phyloP scores from a whole-genome alignment of 2,329 filamentous ascomycete species.

The Aureobasidium uvarum region DNA sequence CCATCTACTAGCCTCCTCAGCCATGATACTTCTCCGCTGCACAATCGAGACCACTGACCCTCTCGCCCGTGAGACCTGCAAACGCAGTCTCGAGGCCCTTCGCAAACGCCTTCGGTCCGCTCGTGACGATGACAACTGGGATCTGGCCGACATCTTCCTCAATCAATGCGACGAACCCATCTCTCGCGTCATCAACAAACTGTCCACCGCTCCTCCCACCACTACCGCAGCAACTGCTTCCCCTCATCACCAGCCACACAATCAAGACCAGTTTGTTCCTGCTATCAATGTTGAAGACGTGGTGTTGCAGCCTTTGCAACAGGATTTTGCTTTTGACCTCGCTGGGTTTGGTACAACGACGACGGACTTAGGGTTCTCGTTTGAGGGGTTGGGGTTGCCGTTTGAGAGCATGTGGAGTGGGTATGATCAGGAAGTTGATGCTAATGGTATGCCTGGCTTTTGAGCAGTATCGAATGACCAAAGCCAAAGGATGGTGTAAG shows the following conservation, averaged over 20 bases:
- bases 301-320: conserved; percentile 5
- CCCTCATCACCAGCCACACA: not conserved
- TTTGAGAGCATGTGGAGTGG: conserved; percentile 15
- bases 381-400: conserved; percentile 8
- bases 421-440: not conserved
- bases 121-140: conserved; percentile 14
- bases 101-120: conserved; percentile 15
- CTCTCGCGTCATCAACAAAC: conserved; percentile 11
- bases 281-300: conserved; percentile 11
- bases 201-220: not conserved
- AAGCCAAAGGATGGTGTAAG: no score
- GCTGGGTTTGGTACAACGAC: not conserved
- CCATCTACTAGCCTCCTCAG: conserved; percentile 15
- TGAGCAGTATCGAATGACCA: not conserved
- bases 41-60: conserved; percentile 14
- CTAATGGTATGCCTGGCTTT: not conserved
- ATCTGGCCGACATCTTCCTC: conserved; percentile 24
- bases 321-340: conserved; percentile 8
- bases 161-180: conserved; percentile 25
- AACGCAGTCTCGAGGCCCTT: conserved; percentile 1
- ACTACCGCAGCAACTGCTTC: not conserved
- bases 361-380: not conserved
- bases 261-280: not conserved
- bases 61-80: not conserved
- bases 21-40: conserved; percentile 22